phyloP scores from a whole-genome alignment of 2,329 filamentous ascomycete species.

The Fusarium sp. region DNA sequence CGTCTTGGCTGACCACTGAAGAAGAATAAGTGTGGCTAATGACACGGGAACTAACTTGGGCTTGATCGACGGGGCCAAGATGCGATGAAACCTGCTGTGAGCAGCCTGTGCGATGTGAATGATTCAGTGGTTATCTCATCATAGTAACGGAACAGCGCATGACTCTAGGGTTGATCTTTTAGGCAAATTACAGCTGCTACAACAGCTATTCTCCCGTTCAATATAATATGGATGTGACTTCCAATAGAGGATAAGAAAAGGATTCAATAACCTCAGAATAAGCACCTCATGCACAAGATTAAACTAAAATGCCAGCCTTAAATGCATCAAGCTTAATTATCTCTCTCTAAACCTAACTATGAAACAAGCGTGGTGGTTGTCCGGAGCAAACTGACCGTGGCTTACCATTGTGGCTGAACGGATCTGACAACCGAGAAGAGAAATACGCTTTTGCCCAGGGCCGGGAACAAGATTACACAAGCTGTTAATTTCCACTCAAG shows the following conservation, averaged over 20 bases:
- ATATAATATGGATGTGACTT: too few relatives aligned
- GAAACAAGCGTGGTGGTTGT: not conserved
- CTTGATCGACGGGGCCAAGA: constrained; percentile 3
- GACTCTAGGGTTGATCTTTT: not conserved
- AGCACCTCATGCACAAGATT: fast-evolving
- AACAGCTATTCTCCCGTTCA: not conserved
- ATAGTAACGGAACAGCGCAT: not conserved
- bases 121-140: constrained; percentile 19
- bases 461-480: not conserved
- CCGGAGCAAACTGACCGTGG: not conserved
- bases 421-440: not conserved
- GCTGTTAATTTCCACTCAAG: not conserved
- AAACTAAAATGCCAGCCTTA: not conserved
- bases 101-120: not conserved
- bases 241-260: not conserved
- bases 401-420: not conserved
- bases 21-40: constrained; percentile 20
- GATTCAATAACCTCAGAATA: not conserved
- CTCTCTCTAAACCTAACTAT: too few relatives aligned
- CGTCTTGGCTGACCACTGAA: constrained; percentile 28
- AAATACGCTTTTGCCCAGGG: not conserved
- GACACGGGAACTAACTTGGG: constrained; percentile 9
- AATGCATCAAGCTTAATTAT: not conserved
- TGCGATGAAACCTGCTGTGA: constrained; percentile 17
- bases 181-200: not conserved